Percentiles rank a stretch among this genome's conserved stretches.
These are phyloP conservation scores for Candida mattraensis DNA, from an alignment of 805 yeast genomes.

Conservation along the genomic window DNA sequence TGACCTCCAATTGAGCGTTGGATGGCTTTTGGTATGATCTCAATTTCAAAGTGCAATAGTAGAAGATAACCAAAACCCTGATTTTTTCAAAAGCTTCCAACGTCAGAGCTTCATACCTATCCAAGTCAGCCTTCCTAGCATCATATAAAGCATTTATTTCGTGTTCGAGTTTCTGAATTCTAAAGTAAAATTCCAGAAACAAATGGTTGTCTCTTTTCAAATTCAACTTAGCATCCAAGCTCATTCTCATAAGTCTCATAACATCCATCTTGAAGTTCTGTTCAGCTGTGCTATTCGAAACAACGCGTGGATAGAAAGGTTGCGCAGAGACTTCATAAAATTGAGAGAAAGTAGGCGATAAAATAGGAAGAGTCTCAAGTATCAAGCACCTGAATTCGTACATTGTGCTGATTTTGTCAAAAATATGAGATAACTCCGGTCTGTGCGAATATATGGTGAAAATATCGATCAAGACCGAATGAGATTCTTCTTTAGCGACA, in stretches of 20 bases:
- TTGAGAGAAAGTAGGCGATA: slow-evolving; percentile 5
- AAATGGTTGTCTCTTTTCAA: slow-evolving; percentile 12
- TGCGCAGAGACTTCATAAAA: too few relatives aligned
- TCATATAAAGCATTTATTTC: slow-evolving; percentile 12
- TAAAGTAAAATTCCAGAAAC: slow-evolving; percentile 7
- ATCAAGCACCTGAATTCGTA: slow-evolving; percentile 19
- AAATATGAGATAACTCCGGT: slow-evolving; percentile 4
- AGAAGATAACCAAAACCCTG: slow-evolving; percentile 11
- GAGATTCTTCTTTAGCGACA: slow-evolving; percentile 6
- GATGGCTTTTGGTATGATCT: slow-evolving; percentile 9
- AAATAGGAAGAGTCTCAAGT: slow-evolving; percentile 12
- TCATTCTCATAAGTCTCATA: slow-evolving; percentile 7
- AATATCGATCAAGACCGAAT: slow-evolving; percentile 12
- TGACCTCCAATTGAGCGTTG: slow-evolving; percentile 10
- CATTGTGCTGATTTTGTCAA: slow-evolving; percentile 12
- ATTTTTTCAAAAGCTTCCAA: slow-evolving; percentile 9
- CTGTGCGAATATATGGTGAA: slow-evolving; percentile 7
- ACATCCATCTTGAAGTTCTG: slow-evolving; percentile 5
- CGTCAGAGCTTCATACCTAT: slow-evolving; percentile 10
- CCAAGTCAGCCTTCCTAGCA: slow-evolving; percentile 7
- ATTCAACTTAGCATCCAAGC: slow-evolving; percentile 7
- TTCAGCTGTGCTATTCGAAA: neutral
- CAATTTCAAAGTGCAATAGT: slow-evolving; percentile 18
- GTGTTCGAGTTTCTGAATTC: slow-evolving; percentile 8
- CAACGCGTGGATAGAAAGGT: too few relatives aligned